Evolutionary conservation across 192 early-diverging fungal genomes (phyloP).

Genomic region (Mortierella hygrophila): DNA sequence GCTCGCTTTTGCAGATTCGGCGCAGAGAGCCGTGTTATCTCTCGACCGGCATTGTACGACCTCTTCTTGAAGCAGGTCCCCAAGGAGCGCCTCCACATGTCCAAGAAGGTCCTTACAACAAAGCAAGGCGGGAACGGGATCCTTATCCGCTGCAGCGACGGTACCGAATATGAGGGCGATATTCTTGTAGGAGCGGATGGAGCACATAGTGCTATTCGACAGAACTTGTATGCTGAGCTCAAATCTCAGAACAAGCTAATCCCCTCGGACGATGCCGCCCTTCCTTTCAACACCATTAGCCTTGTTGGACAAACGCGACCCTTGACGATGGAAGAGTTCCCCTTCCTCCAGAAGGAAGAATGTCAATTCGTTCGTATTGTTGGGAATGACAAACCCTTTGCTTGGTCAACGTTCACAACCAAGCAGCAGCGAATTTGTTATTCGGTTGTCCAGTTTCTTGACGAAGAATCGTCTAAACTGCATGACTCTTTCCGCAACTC

Average conservation of each 20-base stretch:
- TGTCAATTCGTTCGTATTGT: constrained; percentile 2
- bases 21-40: neutral
- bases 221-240: constrained; percentile 18
- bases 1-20: neutral
- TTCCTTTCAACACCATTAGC: constrained; percentile 11
- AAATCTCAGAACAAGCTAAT: neutral
- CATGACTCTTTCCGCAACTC: constrained; percentile 10
- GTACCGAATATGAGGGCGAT: constrained; percentile 4
- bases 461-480: neutral
- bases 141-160: constrained; percentile 7
- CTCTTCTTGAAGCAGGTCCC: constrained; percentile 11
- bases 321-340: neutral
- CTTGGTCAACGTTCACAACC: constrained; percentile 8
- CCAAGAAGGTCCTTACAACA: constrained; percentile 14
- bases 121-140: constrained; percentile 28
- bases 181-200: constrained; percentile 35
- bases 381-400: constrained; percentile 7
- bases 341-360: neutral
- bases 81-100: constrained; percentile 27
- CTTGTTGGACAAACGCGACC: constrained; percentile 18
- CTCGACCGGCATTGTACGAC: constrained; percentile 5
- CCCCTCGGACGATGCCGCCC: neutral
- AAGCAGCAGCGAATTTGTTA: neutral
- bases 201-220: constrained; percentile 16
- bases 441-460: neutral